Evolutionary conservation across 2,329 filamentous ascomycete genomes (phyloP).

Genomic region (Furcasterigmium furcatum): DNA sequence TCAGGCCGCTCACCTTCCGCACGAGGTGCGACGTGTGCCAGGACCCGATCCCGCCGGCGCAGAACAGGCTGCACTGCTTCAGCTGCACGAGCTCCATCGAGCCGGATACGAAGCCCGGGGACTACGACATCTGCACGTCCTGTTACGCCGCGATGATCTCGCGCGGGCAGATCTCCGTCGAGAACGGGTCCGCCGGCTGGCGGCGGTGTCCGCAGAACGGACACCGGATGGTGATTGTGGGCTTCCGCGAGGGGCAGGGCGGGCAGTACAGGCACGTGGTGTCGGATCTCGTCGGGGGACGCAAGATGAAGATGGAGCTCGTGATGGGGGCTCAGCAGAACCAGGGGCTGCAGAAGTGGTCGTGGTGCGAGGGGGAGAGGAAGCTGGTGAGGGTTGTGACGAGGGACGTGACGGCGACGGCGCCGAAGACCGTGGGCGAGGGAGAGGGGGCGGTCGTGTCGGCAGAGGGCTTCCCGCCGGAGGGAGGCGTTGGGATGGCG

Average conservation of each 20-base stretch:
- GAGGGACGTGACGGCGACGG: conserved; percentile 43
- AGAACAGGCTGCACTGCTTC: conserved; percentile 77
- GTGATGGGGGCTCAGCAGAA: conserved; percentile 18
- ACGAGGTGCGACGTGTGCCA: conserved; percentile 79
- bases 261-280: conserved; percentile 67
- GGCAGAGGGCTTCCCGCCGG: conserved; percentile 59
- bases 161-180: conserved; percentile 61
- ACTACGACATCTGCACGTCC: conserved; percentile 79
- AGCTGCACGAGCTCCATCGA: conserved; percentile 57
- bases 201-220: conserved; percentile 68
- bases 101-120: conserved; percentile 53
- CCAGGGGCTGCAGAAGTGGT: conserved; percentile 43
- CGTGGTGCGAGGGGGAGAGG: conserved; percentile 41
- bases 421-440: conserved; percentile 20
- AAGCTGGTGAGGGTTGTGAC: conserved; percentile 46
- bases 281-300: conserved; percentile 74
- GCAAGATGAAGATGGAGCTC: conserved; percentile 60
- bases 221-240: conserved; percentile 81
- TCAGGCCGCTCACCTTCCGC: conserved; percentile 67
- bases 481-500: conserved; percentile 67
- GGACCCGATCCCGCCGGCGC: conserved; percentile 65
- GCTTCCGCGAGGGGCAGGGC: conserved; percentile 66
- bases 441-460: conserved; percentile 18
- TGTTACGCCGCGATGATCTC: conserved; percentile 72
- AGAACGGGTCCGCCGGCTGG: conserved; percentile 82